These are phyloP conservation scores for Clitocybe nebularis DNA, from an alignment of 1,284 basidiomycete species.

Conservation along the genomic window DNA sequence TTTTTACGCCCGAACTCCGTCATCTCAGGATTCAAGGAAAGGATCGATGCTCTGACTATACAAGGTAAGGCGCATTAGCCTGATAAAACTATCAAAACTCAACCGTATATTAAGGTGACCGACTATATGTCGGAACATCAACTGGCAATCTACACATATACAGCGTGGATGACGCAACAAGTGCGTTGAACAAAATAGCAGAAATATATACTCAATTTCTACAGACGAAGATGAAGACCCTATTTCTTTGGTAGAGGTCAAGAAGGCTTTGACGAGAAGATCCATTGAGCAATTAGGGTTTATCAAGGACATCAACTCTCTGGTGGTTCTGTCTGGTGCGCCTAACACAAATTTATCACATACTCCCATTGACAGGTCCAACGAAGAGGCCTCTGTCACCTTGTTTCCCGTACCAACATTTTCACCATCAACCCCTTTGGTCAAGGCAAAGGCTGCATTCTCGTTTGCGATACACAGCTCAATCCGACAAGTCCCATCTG, in stretches of 20 bases:
- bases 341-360: conserved; percentile 6
- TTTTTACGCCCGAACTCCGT: conserved; percentile 33
- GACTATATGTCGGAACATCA: conserved; percentile 73
- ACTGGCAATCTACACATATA: conserved; percentile 71
- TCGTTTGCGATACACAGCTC: conserved; percentile 75
- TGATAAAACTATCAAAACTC: conserved; percentile 9
- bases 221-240: conserved; percentile 28
- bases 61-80: conserved; percentile 38
- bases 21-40: conserved; percentile 42
- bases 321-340: conserved; percentile 81
- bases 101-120: conserved; percentile 49
- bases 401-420: conserved; percentile 63
- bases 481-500: conserved; percentile 41
- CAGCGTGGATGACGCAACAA: conserved; percentile 36
- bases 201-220: background rate
- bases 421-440: conserved; percentile 65
- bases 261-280: conserved; percentile 59
- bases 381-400: conserved; percentile 57
- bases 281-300: conserved; percentile 86
- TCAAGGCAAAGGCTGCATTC: conserved; percentile 75
- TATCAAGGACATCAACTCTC: conserved; percentile 77
- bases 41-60: conserved; percentile 40
- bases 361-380: conserved; percentile 9
- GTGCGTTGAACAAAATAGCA: conserved; percentile 22
- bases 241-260: conserved; percentile 55